phyloP scores from a whole-genome alignment of 306 rosid species.

The Medicago ruthenica region DNA sequence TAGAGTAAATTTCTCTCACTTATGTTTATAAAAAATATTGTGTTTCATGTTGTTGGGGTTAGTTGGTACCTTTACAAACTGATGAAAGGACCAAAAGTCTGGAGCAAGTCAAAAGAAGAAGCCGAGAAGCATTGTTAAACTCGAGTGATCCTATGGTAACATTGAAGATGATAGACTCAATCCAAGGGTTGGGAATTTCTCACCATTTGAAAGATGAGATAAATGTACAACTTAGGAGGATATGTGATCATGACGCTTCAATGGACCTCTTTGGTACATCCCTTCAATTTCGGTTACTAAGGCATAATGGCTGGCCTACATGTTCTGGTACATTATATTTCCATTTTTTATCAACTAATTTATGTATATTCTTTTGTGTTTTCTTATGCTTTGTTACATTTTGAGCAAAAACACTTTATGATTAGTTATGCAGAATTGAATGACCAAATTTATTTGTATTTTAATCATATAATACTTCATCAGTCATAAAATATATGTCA shows the following conservation, averaged over 20 bases:
- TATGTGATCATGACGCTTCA: slow-evolving; percentile 25
- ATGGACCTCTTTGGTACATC: slow-evolving; percentile 48
- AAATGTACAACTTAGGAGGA: not conserved
- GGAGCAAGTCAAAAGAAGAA: slow-evolving; percentile 29
- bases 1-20: not conserved
- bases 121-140: slow-evolving; percentile 19
- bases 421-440: too few relatives aligned
- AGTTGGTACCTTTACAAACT: not conserved
- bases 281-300: slow-evolving; percentile 49
- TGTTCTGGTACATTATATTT: slow-evolving; percentile 38
- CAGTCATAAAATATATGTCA: too few relatives aligned
- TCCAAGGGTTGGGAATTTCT: slow-evolving; percentile 48
- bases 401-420: too few relatives aligned
- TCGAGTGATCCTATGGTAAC: slow-evolving; percentile 32
- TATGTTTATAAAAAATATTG: not conserved
- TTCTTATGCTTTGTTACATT: too few relatives aligned
- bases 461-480: too few relatives aligned
- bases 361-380: too few relatives aligned
- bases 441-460: too few relatives aligned
- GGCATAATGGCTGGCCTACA: slow-evolving; percentile 41
- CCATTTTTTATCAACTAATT: not conserved
- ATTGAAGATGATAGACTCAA: slow-evolving; percentile 47
- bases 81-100: not conserved
- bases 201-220: slow-evolving; percentile 50
- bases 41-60: slow-evolving; percentile 9